A percentile compares a stretch with the other conserved stretches of the same genome.
These are phyloP conservation scores for Gardenia jasminoides DNA, from an alignment of 257 asterid species.

Conservation along the genomic window DNA sequence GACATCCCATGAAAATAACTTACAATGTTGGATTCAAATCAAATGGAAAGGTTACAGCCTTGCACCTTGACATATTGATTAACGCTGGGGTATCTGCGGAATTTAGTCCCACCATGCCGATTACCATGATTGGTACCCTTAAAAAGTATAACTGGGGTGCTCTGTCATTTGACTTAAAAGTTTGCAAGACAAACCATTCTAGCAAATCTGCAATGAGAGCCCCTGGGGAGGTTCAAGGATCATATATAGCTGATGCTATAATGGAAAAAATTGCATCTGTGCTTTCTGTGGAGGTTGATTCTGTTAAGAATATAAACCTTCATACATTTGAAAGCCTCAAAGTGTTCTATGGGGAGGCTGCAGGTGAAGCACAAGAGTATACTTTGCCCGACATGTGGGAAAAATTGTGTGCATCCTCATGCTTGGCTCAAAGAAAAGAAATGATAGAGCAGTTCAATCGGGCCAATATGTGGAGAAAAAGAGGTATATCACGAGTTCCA, in stretches of 20 bases:
- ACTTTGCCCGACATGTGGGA: slow-evolving; percentile 60
- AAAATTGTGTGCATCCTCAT: slow-evolving; percentile 45
- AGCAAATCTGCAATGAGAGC: slow-evolving; percentile 74
- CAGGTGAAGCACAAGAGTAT: slow-evolving; percentile 44
- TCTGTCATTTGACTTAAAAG: slow-evolving; percentile 53
- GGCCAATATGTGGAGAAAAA: slow-evolving; percentile 46
- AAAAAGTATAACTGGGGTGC: slow-evolving; percentile 76
- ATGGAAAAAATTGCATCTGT: slow-evolving; percentile 58
- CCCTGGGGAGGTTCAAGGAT: slow-evolving; percentile 79
- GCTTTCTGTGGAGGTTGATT: slow-evolving; percentile 51
- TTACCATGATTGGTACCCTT: slow-evolving; percentile 31
- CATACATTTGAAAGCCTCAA: slow-evolving; percentile 57
- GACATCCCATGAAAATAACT: slow-evolving; percentile 75
- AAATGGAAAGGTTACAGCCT: slow-evolving; percentile 66
- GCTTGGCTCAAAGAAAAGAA: slow-evolving; percentile 32
- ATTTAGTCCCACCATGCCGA: slow-evolving; percentile 54
- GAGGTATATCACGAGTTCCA: slow-evolving; percentile 74
- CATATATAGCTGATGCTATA: slow-evolving; percentile 68
- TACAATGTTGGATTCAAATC: slow-evolving; percentile 67
- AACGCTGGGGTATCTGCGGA: slow-evolving; percentile 57
- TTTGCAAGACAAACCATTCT: slow-evolving; percentile 64
- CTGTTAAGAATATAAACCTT: slow-evolving; percentile 42
- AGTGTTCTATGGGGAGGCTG: slow-evolving; percentile 36
- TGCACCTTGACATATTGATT: slow-evolving; percentile 58
- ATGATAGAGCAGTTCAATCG: slow-evolving; percentile 42